Evolutionary conservation across 805 yeast species (phyloP), one percentile per base, ranked within the genome.

Genomic region (Ogataea saltuana): DNA sequence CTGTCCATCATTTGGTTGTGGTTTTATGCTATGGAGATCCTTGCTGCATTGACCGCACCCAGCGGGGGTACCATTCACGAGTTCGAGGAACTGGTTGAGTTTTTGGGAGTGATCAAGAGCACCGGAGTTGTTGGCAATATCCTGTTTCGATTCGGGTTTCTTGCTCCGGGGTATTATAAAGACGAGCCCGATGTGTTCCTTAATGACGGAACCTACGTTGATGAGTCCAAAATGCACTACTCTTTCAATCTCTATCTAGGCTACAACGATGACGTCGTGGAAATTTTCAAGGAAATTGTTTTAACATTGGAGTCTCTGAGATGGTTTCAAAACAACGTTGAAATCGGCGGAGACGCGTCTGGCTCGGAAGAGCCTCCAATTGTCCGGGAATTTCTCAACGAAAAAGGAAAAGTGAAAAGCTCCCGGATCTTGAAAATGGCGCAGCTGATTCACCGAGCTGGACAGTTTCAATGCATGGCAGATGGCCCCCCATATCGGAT

Each of bases 21-120:
- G 86, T 82, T 78, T 54, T 68, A 74, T n/a, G 65, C 77, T 1
- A 73, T 81, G 69, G 88, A 82, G 53, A 65, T 77, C 1, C 64
- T 82, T 32, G 86, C 86, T 0, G 82, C 81, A 0, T 55, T 81
- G 17, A 74, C 80, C 18, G 74, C 79, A 15, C 74, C 76, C 3
- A 61, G 67, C 30, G 87, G 87, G 11, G 87, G 88, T 6, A 78
- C 85, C 0, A 63, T 80, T 13, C 75, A 73, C 33, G 64, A 70
- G 17, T 70, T 72, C 38, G 72, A 67, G 13, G 87, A 81, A 45
- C 51, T 81, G 15, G 72, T 64, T 39, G 65, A 41, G 41, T 63
- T 65, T 29, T 48, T 67, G 37, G 62, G 55, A 4, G 56, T 63
- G 30, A 57, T 61, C 20, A 49, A 58, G 22, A 50, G 63, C 30